Conservation (phyloP, 73 alveolate species). For the Blepharisma japonicum region DNA sequence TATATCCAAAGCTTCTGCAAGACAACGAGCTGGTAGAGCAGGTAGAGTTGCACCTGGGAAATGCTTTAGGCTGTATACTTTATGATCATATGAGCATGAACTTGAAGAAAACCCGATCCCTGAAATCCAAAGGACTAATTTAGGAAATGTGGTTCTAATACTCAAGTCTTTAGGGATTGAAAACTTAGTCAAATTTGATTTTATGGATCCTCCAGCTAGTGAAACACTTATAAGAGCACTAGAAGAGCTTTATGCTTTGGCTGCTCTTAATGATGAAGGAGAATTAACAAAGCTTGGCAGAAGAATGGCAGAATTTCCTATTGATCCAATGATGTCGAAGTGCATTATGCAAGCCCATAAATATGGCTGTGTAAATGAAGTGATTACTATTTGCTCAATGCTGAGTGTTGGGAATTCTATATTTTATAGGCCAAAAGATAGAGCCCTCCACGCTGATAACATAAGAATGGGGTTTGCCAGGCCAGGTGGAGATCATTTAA, state of each 20-base stretch:
- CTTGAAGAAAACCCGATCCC: constrained; percentile 95
- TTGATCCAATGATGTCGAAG: constrained; percentile 96
- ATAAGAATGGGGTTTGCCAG: constrained; percentile 91
- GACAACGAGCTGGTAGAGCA: constrained; percentile 91
- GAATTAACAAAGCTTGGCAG: constrained; percentile 98
- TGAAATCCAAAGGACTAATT: constrained; percentile 97
- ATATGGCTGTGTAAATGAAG: constrained; percentile 94
- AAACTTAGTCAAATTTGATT: constrained; percentile 97
- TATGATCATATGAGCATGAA: constrained; percentile 96
- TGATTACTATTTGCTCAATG: constrained; percentile 95
- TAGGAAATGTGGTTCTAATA: constrained; percentile 96
- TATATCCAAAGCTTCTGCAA: constrained; percentile 93
- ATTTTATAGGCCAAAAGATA: constrained; percentile 93
- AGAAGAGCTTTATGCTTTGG: constrained; percentile 97
- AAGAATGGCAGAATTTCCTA: constrained; percentile 99
- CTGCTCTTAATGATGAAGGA: constrained; percentile 99
- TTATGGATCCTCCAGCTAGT: constrained; percentile 99
- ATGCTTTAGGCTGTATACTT: constrained; percentile 98
- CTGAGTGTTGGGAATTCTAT: constrained; percentile 96
- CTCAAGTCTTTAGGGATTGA: constrained; percentile 97
- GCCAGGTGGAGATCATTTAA: constrained; percentile 99
- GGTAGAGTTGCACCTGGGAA: constrained; percentile 99
- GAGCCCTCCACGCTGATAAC: constrained; percentile 95
- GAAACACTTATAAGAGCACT: constrained; percentile 76
- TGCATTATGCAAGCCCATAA: constrained; percentile 79